Conservation (phyloP, 805 yeast genomes). For the Nadsonia fulvescens region DNA sequence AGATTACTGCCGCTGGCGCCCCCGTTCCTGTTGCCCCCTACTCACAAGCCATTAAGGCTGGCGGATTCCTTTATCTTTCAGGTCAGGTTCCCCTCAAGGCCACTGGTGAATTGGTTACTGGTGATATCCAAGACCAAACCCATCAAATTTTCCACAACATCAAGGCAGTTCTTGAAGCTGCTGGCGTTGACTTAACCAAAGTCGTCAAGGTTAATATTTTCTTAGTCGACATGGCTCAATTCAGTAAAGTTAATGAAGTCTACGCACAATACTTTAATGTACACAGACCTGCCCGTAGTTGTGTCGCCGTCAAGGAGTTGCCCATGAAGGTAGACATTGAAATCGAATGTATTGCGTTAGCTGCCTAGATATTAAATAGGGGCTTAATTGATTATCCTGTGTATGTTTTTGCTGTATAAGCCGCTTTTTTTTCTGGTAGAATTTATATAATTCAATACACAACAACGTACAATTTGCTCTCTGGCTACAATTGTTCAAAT, state of each 20-base stretch:
- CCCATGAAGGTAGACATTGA: constrained; percentile 81
- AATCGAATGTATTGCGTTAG: constrained; percentile 84
- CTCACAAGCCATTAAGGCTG: constrained; percentile 88
- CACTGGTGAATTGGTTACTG: constrained; percentile 53
- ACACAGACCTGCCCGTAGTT: constrained; percentile 77
- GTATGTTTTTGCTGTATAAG: too few relatives aligned
- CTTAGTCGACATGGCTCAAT: constrained; percentile 78
- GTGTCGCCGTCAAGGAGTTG: constrained; percentile 84
- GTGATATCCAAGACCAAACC: constrained; percentile 44
- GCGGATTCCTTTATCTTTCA: constrained; percentile 36
- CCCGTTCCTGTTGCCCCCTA: constrained; percentile 96
- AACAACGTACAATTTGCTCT: too few relatives aligned
- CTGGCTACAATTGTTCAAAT: too few relatives aligned
- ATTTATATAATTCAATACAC: too few relatives aligned
- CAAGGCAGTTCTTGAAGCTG: constrained; percentile 54
- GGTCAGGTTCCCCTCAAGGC: constrained; percentile 91
- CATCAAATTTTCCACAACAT: constrained; percentile 24
- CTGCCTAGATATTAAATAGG: too few relatives aligned
- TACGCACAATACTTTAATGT: constrained; percentile 32
- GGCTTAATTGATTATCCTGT: too few relatives aligned
- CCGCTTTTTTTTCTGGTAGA: too few relatives aligned
- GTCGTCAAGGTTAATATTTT: constrained; percentile 79
- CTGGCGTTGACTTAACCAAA: constrained; percentile 68
- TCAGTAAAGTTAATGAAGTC: constrained; percentile 70
- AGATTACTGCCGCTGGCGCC: too few relatives aligned